Evolutionary conservation across 148 eudicot species (phyloP).

Genomic region (Persicaria tinctoria): DNA sequence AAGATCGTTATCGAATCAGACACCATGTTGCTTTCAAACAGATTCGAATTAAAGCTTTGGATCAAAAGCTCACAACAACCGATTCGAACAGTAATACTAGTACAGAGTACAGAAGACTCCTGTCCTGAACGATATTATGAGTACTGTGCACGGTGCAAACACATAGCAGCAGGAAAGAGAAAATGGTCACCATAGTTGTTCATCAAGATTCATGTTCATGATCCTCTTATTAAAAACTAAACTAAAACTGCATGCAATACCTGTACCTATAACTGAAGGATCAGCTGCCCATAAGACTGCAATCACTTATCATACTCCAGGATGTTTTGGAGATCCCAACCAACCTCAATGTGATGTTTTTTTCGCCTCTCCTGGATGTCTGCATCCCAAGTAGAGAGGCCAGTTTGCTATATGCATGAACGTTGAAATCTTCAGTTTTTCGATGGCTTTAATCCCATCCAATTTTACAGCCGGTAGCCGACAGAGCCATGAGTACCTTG

Average conservation of each 20-base stretch:
- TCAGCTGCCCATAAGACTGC: neutral
- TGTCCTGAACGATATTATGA: neutral
- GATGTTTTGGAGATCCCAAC: neutral
- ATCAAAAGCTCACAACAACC: neutral
- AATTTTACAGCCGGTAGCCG: slow-evolving; percentile 58
- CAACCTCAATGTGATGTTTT: neutral
- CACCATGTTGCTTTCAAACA: neutral
- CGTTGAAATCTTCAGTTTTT: neutral
- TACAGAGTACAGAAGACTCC: neutral
- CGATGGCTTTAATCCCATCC: slow-evolving; percentile 49
- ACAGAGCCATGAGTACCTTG: slow-evolving; percentile 35
- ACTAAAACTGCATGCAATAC: neutral
- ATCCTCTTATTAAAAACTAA: neutral
- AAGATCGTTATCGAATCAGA: neutral
- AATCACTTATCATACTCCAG: neutral
- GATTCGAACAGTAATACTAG: neutral
- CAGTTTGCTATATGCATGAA: neutral
- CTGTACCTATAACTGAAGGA: neutral
- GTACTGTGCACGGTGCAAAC: neutral
- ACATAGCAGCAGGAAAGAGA: neutral
- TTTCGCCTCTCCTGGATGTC: neutral
- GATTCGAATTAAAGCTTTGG: neutral
- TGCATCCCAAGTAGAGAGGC: neutral
- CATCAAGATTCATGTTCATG: neutral
- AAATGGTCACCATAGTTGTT: neutral